Base-by-base conservation (phyloP, 1,284 basidiomycete genomes). In the Cryptococcus sp. region DNA sequence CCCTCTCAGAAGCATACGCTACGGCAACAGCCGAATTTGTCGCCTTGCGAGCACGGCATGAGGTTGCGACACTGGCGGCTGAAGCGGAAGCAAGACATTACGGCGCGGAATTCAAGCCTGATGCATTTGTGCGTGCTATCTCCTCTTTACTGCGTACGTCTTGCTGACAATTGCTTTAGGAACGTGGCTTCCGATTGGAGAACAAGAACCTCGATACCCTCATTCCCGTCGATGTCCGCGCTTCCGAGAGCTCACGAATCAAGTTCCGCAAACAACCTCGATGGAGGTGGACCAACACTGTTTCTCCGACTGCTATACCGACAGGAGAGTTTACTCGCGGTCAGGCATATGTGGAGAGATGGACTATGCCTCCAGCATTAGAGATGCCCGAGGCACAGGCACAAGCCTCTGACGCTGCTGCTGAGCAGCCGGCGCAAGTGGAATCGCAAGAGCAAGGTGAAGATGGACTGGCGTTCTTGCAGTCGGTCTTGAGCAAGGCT, bases 11-110 rank as follows among this genome's bases (percentile, higher is more conserved):
- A 41, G 94, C 95, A 4, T 99, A 99, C 76, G 81, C 83, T 5
- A 79, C 81, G 19, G 87, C 91, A 22, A 84, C 92, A n/a, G 82
- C 84, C 15, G 91, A 96, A 76, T 98, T 93, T 80, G 87, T 89
- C 51, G 81, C 89, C 20, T 83, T 98, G 39, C 87, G 92, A 53
- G 87, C 91, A 23, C 87, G 92, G 74, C 88, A 90, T 66, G 86
- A 93, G 69, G 84, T 91, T 55, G 84, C 91, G 3, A 86, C 85
- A 26, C 81, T 83, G 4, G 86, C 90, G 52, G 93, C 94, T 15
- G 83, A 84, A 19, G 80, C 87, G 65, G 93, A 98, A 78, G 93
- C 93, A 13, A 83, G 88, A 62, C 78, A 84, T 26, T 84, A 89
- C 68, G 93, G 93, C 48, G 86, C 86, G 17, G 54, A 56, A 47